Evolutionary conservation across 352 stramenopile genomes (phyloP), one percentile per base, ranked within the genome.

Genomic region (Pilasporangium apinafurcum): DNA sequence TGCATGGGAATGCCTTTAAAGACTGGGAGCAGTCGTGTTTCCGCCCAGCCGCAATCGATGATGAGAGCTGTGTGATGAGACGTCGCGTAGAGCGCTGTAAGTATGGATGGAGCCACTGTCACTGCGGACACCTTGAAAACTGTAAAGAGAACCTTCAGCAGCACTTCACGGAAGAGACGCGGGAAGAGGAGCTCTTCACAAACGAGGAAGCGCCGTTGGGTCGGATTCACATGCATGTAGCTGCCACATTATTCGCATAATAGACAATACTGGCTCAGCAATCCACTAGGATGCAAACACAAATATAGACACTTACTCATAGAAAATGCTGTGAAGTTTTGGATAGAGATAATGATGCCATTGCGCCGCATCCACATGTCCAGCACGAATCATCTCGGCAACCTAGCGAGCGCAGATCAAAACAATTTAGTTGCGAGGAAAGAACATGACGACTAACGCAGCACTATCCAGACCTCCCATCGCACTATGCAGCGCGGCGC

Each of bases 1-100:
- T 70, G 68, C 37, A 94, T 46, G 28, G 82, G 77, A 26, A 89
- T 80, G n/a, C 79, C 79, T 46, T 94, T 89, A 44, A 79, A 92
- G 10, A 94, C 66, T 13, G 82, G 82, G 8, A 94, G 37, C 17
- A 94, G 24, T 8, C 79, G 64, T 17, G 77, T 87, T 56, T 94
- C 82, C 2, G 44, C 41, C 65, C 72, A 91, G 2, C 82, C 82
- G 39, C 74, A 89, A 50, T 94, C 82, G 4, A 94, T 56, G 22
- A 94, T 61, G 22, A 94, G 52, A 37, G 78, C 77, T 17, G 82
- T 88, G 49, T 87, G 70, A 38, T 86, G 75, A 37, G 64, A 54
- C 12, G 82, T 92, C 24, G 72, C 74, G 37, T 89, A 89, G 38
- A 92, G 47, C 40, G 76, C 71, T 14, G 62, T 58, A 31, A 89